Percentiles rank a stretch among this genome's conserved stretches.
Conservation (phyloP, 164 flowering plant species). For the grape (Vitis vinifera) region DNA sequence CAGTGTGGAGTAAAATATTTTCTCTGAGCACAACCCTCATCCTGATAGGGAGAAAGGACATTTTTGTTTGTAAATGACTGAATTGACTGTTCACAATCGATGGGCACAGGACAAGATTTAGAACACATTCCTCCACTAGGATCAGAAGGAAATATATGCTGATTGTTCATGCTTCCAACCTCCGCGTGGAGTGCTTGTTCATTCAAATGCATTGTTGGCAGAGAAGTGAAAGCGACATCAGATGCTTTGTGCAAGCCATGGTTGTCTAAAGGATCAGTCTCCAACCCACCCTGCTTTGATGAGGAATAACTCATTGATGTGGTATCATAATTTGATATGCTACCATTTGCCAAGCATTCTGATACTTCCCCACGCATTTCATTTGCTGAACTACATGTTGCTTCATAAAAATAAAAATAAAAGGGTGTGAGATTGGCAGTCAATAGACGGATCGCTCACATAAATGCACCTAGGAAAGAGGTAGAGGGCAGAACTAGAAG, state of each 20-base stretch:
- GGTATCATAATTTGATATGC: conserved; percentile 13
- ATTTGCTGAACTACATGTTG: conserved; percentile 29
- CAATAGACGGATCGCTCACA: background rate
- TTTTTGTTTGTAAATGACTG: conserved; percentile 12
- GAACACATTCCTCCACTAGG: conserved; percentile 19
- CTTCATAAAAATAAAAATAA: conserved; percentile 6
- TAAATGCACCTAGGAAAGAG: background rate
- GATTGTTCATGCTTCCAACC: conserved; percentile 16
- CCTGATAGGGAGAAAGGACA: conserved; percentile 10
- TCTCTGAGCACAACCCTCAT: conserved; percentile 25
- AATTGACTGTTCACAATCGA: conserved; percentile 21
- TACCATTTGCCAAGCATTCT: conserved; percentile 21
- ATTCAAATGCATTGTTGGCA: conserved; percentile 49
- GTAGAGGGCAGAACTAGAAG: background rate
- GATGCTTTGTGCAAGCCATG: conserved; percentile 29
- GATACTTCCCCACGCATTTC: conserved; percentile 31
- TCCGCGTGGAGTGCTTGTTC: conserved; percentile 20
- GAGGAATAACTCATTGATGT: conserved; percentile 14
- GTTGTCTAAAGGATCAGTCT: conserved; percentile 18
- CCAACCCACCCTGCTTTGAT: conserved; percentile 21
- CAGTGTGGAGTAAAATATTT: conserved; percentile 58
- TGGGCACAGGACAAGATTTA: conserved; percentile 47
- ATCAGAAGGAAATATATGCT: conserved; percentile 14
- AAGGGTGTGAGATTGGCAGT: background rate
- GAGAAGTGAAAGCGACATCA: conserved; percentile 41